Percentiles rank a stretch among this genome's conserved stretches.
Conservation (phyloP, 2,329 filamentous ascomycete genomes). For the Mollisia scopiformis region DNA sequence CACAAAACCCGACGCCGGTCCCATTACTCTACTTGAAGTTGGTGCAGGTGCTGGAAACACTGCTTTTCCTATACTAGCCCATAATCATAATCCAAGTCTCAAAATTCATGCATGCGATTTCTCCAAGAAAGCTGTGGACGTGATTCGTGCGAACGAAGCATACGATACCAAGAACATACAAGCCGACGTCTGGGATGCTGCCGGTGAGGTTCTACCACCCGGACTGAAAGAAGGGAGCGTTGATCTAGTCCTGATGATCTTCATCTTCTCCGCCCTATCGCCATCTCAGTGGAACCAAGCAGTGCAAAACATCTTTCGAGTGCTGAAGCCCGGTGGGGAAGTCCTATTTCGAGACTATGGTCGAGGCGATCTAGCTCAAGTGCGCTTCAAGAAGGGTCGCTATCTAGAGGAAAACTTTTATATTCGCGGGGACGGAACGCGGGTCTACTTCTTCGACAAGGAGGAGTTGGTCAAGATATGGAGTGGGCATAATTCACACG, state of each 20-base stretch:
- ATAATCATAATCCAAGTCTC: slow-evolving; percentile 80
- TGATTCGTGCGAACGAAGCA: slow-evolving; percentile 80
- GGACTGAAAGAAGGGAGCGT: slow-evolving; percentile 78
- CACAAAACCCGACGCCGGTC: slow-evolving; percentile 70
- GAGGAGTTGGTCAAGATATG: slow-evolving; percentile 83
- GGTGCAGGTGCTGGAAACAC: slow-evolving; percentile 96
- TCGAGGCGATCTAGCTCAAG: slow-evolving; percentile 91
- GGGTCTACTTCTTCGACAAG: slow-evolving; percentile 96
- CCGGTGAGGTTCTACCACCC: slow-evolving; percentile 73
- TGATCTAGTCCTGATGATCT: slow-evolving; percentile 92
- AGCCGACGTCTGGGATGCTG: slow-evolving; percentile 94
- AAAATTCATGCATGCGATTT: slow-evolving; percentile 96
- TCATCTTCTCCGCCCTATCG: slow-evolving; percentile 92
- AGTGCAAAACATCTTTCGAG: slow-evolving; percentile 76
- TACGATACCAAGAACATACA: slow-evolving; percentile 76
- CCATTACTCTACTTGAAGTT: slow-evolving; percentile 79
- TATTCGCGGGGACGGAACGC: slow-evolving; percentile 89
- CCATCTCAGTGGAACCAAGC: slow-evolving; percentile 84
- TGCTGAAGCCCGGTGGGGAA: slow-evolving; percentile 90
- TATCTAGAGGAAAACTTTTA: slow-evolving; percentile 98
- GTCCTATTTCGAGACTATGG: slow-evolving; percentile 98
- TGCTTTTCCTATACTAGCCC: slow-evolving; percentile 84
- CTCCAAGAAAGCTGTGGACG: slow-evolving; percentile 90
- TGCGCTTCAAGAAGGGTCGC: slow-evolving; percentile 93
- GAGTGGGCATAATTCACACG: slow-evolving; percentile 48